Base-by-base conservation (phyloP, 164 flowering plant species). In the Aristolochia californica region DNA sequence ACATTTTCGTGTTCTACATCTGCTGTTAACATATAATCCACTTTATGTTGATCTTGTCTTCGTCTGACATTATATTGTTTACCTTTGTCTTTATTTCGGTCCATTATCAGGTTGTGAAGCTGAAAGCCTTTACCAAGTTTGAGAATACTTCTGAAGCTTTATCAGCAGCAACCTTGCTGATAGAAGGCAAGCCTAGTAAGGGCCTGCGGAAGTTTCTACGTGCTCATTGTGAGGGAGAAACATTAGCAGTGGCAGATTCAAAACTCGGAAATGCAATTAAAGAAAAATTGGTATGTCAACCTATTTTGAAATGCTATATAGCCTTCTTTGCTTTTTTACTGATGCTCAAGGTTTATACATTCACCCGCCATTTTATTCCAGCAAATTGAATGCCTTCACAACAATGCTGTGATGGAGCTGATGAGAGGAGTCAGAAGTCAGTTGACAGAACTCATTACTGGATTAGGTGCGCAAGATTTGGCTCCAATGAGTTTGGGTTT, bases 401-500 rank as follows among this genome's bases (percentile, higher is more conserved):
- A 78, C 72, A 79, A 67, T 74, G 69, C 80, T 60, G 89, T 87
- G 9, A 89, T 87, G 99, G 99, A 93, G 77, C 83, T 87, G 65
- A 83, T 87, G 85, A 84, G 99, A 63, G 91, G 96, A 5, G 75
- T 90, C 21, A 79, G 99, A 68, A 80, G 77, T 65, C 97, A 87
- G 68, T 68, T 89, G 72, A 74, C 85, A 45, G 94, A 87, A 57
- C 97, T 93, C 57, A 87, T 93, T 44, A 68, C 94, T 27, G 98
- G 97, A 61, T 66, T 93, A 18, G 96, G 66, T 28, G 77, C 72
- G 53, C 95, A 85, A 75, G 99, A 93, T 69, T 69, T 93, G 78
- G 85, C 87, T 51, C 97, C 94, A 43, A 93, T 89, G 99, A 89
- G 97, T 70, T 70, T 89, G 75, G 99, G 96, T 63, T 74, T 89